A percentile compares a stretch with the other conserved stretches of the same genome.
These are phyloP conservation scores for Arthroderma uncinatum DNA, from an alignment of 2,329 filamentous ascomycete species.

Conservation along the genomic window DNA sequence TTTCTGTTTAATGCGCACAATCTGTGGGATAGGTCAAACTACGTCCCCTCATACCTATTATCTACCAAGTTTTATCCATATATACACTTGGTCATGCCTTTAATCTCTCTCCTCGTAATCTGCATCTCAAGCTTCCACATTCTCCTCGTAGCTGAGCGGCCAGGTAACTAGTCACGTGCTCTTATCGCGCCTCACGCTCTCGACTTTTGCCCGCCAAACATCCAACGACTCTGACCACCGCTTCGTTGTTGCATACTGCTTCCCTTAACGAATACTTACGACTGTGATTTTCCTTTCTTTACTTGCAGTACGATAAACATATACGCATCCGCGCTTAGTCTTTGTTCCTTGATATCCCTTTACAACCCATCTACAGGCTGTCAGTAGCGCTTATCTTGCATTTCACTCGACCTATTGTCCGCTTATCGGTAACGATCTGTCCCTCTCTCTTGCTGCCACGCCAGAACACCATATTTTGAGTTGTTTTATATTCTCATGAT, in stretches of 20 bases:
- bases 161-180: not conserved
- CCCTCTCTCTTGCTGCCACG: not conserved
- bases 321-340: not conserved
- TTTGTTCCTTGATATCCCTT: not conserved
- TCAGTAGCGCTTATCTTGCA: not conserved
- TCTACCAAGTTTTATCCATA: not conserved
- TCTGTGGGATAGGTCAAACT: not conserved
- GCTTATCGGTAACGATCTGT: not conserved
- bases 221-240: not conserved
- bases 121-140: no score
- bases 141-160: no score
- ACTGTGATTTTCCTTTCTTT: not conserved
- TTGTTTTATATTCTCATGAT: not conserved
- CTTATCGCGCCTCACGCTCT: not conserved
- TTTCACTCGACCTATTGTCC: not conserved
- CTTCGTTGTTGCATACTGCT: not conserved
- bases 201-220: not conserved
- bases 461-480: not conserved
- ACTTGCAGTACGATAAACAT: not conserved
- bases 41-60: not conserved
- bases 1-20: not conserved
- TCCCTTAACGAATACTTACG: not conserved
- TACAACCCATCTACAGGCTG: not conserved
- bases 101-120: not conserved
- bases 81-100: not conserved